Conservation (phyloP, 208 protist genomes). For the Acanthamoeba royreba region DNA sequence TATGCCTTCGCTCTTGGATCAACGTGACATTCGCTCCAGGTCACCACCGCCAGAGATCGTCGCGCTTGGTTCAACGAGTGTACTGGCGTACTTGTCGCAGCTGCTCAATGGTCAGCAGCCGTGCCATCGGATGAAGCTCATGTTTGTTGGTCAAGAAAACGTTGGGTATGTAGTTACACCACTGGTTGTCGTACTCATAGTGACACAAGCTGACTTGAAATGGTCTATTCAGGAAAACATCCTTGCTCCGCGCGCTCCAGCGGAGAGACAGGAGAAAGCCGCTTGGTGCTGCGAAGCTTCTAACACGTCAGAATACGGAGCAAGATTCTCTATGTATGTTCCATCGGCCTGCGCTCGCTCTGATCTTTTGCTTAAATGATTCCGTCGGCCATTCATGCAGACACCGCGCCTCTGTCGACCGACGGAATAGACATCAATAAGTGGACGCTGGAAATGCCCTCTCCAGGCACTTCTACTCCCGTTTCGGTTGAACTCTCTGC, state of each 20-base stretch:
- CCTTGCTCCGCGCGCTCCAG: too few relatives aligned
- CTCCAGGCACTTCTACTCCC: neutral
- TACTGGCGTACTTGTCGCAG: neutral
- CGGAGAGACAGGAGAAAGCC: too few relatives aligned
- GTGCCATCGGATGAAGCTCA: neutral
- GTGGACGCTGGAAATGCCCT: neutral
- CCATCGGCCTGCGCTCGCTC: too few relatives aligned
- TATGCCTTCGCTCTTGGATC: too few relatives aligned
- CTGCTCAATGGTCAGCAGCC: neutral
- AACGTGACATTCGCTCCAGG: neutral
- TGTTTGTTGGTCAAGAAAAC: conserved; percentile 13
- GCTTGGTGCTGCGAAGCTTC: too few relatives aligned
- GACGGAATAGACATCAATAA: conserved; percentile 42
- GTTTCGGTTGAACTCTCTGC: neutral
- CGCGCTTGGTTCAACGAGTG: neutral
- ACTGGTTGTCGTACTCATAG: neutral
- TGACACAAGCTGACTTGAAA: neutral
- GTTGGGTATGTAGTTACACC: neutral
- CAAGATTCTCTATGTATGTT: too few relatives aligned
- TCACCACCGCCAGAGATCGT: neutral
- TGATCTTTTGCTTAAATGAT: neutral
- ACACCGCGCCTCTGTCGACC: neutral
- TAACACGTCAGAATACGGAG: too few relatives aligned
- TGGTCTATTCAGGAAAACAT: neutral
- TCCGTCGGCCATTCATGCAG: neutral